Evolutionary conservation across 352 stramenopile genomes (phyloP).

Genomic region (Globisporangium orthogonon): DNA sequence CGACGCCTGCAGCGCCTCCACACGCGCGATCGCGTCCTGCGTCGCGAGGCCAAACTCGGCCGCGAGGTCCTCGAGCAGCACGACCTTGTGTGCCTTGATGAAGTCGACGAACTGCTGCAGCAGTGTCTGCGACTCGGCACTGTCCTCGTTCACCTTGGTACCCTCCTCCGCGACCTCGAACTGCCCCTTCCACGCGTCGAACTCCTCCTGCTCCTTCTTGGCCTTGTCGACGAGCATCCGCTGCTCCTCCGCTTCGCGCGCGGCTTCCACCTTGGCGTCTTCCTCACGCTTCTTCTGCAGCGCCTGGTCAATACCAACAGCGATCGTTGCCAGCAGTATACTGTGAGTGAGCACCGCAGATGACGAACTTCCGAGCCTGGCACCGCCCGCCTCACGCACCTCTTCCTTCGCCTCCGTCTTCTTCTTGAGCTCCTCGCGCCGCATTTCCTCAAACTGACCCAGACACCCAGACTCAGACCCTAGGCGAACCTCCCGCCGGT

Average conservation of each 20-base stretch:
- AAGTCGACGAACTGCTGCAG: slow-evolving; percentile 73
- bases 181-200: slow-evolving; percentile 72
- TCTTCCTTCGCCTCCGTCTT: slow-evolving; percentile 51
- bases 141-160: slow-evolving; percentile 40
- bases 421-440: slow-evolving; percentile 52
- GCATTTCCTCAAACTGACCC: slow-evolving; percentile 60
- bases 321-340: too few species aligned
- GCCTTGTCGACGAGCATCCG: slow-evolving; percentile 41
- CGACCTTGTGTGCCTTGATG: slow-evolving; percentile 73
- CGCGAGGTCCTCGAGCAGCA: slow-evolving; percentile 68
- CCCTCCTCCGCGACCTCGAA: slow-evolving; percentile 68
- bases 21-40: slow-evolving; percentile 56
- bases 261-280: slow-evolving; percentile 37
- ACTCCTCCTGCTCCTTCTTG: slow-evolving; percentile 64
- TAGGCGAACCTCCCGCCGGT: not conserved
- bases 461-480: not conserved
- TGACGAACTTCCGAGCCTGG: too few species aligned
- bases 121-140: slow-evolving; percentile 51
- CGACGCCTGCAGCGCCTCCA: slow-evolving; percentile 41
- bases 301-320: not conserved
- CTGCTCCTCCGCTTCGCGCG: slow-evolving; percentile 37
- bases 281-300: slow-evolving; percentile 59
- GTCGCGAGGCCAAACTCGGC: slow-evolving; percentile 59
- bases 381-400: slow-evolving; percentile 4
- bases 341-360: too few species aligned